Base-by-base conservation (phyloP, 2,329 filamentous ascomycete species). In the Atkinsonella texensis region DNA sequence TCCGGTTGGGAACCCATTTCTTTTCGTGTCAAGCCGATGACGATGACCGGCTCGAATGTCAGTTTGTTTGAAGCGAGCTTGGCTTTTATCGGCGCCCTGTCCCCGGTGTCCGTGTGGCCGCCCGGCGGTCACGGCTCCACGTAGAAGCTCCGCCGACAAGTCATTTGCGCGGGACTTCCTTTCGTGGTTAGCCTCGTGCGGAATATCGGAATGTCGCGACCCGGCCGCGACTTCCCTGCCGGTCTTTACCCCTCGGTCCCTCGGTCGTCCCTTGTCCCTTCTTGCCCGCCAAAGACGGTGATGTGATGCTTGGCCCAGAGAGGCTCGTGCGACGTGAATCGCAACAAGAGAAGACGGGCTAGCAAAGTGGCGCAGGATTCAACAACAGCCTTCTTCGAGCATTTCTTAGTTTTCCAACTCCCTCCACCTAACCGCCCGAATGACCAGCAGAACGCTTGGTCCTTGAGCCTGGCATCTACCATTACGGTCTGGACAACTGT, bases 1-100 rank as follows among this genome's bases (percentile, higher is more conserved):
- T 64, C 60, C 31, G 63, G 63, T 52, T 59, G 60, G 15, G 67
- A 68, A 17, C 60, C 64, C 67, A 69, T 69, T 35, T 17, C 63
- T 35, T 35, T 35, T 38, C 11, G 10, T 15, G 35, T 35, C 10
- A 46, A 9, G 5, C 33, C 28, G 39, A 5, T 38, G 40, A 15
- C n/a, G 38, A 40, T 13, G 44, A 32, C 15, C 6, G 11, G 45
- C 28, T 4, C 7, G 1, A 31, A 31, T 46, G 43, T n/a, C 40
- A 20, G 18, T 38, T 5, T 38, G n/a, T 18, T 20, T 9, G 40
- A 42, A 20, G 40, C n/a, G n/a, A 42, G 40, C 12, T 12, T 17
- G 40, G 7, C 13, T 18, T n/a, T 20, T 12, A 8, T 1, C 12
- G 18, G 3, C 8, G 23, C 51, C 18, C 13, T 39, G n/a, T 20